These are phyloP conservation scores for Quercus phellos DNA, from an alignment of 331 rosid species.

Conservation along the genomic window DNA sequence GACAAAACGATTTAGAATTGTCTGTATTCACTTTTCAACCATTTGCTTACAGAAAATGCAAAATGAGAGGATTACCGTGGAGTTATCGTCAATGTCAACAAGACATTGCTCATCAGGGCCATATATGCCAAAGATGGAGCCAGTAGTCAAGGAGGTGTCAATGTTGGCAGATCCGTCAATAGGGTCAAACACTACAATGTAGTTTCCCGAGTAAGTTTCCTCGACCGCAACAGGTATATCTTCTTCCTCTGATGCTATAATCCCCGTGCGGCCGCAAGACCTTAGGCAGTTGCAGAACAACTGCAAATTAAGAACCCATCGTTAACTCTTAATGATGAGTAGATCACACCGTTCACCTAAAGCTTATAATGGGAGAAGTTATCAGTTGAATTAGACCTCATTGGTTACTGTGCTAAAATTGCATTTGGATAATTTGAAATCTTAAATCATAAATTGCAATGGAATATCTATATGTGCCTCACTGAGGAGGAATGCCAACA, in stretches of 20 bases:
- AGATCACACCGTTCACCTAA: too few species aligned
- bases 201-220: constrained; percentile 41
- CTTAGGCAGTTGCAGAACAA: constrained; percentile 38
- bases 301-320: background rate
- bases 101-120: constrained; percentile 35
- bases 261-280: constrained; percentile 38
- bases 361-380: too few species aligned
- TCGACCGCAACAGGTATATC: constrained; percentile 43
- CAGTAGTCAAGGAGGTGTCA: constrained; percentile 39
- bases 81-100: constrained; percentile 23
- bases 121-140: constrained; percentile 41
- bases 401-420: background rate
- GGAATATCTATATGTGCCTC: too few species aligned
- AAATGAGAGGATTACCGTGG: constrained; percentile 24
- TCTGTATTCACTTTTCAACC: background rate
- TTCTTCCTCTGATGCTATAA: constrained; percentile 44
- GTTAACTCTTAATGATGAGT: background rate
- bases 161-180: constrained; percentile 43
- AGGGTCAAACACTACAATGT: constrained; percentile 41
- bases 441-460: too few species aligned
- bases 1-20: background rate
- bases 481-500: too few species aligned
- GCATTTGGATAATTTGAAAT: background rate
- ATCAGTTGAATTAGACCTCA: too few species aligned
- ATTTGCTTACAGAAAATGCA: background rate